Base-by-base conservation (phyloP, 371 early-diverging fungal species). In the Phascolomyces articulosus region DNA sequence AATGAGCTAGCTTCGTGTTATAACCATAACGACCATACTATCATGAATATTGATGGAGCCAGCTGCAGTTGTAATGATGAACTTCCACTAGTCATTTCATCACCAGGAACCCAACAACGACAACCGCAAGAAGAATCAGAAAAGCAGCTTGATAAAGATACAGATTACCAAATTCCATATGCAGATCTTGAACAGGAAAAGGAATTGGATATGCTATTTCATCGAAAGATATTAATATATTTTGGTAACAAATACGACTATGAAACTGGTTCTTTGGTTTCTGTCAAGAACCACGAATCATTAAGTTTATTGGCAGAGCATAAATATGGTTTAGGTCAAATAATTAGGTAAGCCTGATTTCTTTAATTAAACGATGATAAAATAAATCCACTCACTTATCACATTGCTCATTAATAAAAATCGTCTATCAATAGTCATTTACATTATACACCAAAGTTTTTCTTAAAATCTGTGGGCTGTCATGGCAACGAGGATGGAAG, bases 301-400 rank as follows among this genome's bases (percentile, higher is more conserved):
- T 29, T 77, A 3, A 75, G 75, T 20, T 51, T 82, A 28, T 70
- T 82, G 8, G 73, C 74, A 23, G 77, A 79, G 53, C 78, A 82
- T 53, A 74, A 79, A 58, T 79, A 70, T 28, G 79, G 82, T n/a
- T 49, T 82, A 9, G 82, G 79, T n/a, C 82, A 82, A 67, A 73
- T 82, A 0, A 79, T 82, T 60, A 71, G 75, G 82, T 82, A 70
- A 9, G 34, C 11, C 8, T 4, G 4, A 18, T 44, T 4, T 1
- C 9, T 6, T 13, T 38, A 6, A 38, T 13, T 6, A 6, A 13
- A 38, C 13, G 13, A 38, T 9, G 8, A 18, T 18, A n/a, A n/a
- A n/a, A n/a, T n/a, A n/a, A n/a, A n/a, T n/a, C n/a, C n/a, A n/a
- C n/a, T n/a, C n/a, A n/a, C n/a, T n/a, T n/a, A n/a, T n/a, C n/a